Conservation (phyloP, 768 basidiomycete species). For the Psilocybe cubensis region DNA sequence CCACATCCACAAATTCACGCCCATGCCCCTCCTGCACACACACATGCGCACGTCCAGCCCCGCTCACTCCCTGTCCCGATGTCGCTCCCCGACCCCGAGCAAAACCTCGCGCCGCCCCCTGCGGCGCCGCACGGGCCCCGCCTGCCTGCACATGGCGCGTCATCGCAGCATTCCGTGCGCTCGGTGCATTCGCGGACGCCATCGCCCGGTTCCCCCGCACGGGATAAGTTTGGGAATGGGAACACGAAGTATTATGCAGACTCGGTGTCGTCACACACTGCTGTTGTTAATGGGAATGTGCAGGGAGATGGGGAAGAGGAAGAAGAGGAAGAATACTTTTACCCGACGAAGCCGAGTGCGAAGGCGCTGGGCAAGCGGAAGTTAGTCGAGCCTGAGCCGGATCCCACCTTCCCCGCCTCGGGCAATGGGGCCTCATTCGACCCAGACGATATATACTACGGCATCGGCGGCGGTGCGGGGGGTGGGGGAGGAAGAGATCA, state of each 20-base stretch:
- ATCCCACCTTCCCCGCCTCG: no score
- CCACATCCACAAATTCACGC: no score
- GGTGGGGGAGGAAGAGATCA: no score
- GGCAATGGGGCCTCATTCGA: constrained; percentile 61
- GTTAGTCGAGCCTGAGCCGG: constrained; percentile 53
- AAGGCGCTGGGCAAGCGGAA: constrained; percentile 89
- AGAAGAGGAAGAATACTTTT: constrained; percentile 35
- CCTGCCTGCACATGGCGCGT: constrained; percentile 48
- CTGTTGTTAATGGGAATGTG: no score
- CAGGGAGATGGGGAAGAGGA: constrained; percentile 17
- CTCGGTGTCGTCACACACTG: background rate
- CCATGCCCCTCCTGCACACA: no score
- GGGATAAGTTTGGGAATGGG: constrained; percentile 14
- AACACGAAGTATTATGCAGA: constrained; percentile 14
- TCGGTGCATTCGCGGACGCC: constrained; percentile 69
- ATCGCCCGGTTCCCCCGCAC: constrained; percentile 56
- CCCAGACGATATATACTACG: constrained; percentile 59
- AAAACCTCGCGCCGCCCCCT: constrained; percentile 63
- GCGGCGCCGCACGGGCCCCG: constrained; percentile 76
- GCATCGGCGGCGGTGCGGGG: no score
- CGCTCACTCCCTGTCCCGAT: constrained; percentile 3
- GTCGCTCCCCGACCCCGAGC: background rate
- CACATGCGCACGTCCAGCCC: constrained; percentile 8
- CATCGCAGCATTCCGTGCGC: constrained; percentile 44
- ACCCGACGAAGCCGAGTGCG: constrained; percentile 69